phyloP scores from a whole-genome alignment of 2,329 filamentous ascomycete genomes.

The Nemania sp. region DNA sequence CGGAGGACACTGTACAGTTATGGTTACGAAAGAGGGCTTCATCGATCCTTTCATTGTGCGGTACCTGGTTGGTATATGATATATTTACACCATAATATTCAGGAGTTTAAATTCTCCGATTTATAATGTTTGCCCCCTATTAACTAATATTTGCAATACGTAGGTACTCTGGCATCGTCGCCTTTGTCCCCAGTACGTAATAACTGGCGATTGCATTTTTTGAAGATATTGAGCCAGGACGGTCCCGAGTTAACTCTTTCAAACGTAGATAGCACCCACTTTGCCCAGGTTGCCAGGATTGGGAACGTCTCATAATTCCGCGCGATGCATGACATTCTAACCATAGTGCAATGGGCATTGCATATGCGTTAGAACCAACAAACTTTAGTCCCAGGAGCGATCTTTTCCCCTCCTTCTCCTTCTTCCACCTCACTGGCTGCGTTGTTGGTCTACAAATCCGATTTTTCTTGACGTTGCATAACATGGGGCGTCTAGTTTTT shows the following conservation, averaged over 20 bases:
- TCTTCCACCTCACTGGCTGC: slow-evolving; percentile 4
- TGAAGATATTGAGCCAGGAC: not conserved
- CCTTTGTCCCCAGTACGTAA: not conserved
- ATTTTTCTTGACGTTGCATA: slow-evolving; percentile 21
- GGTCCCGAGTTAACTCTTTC: not conserved
- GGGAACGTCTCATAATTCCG: slow-evolving; percentile 1
- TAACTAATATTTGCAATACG: no score
- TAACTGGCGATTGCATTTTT: not conserved
- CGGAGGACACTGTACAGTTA: not conserved
- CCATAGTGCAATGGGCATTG: slow-evolving; percentile 12
- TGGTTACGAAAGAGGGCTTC: not conserved
- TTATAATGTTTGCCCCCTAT: no score
- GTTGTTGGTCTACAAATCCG: slow-evolving; percentile 15
- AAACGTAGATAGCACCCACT: not conserved
- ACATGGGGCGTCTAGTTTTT: slow-evolving; percentile 11
- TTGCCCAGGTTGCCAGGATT: not conserved
- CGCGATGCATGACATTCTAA: slow-evolving; percentile 20
- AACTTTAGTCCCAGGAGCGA: slow-evolving; percentile 17
- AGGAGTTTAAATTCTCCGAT: no score
- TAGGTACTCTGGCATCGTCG: no score
- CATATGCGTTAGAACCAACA: slow-evolving; percentile 10
- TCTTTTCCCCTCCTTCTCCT: not conserved
- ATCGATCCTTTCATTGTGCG: no score
- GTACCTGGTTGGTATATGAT: no score
- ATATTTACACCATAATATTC: no score